Conservation (phyloP, 306 rosid genomes). For the Cicer arietinum region DNA sequence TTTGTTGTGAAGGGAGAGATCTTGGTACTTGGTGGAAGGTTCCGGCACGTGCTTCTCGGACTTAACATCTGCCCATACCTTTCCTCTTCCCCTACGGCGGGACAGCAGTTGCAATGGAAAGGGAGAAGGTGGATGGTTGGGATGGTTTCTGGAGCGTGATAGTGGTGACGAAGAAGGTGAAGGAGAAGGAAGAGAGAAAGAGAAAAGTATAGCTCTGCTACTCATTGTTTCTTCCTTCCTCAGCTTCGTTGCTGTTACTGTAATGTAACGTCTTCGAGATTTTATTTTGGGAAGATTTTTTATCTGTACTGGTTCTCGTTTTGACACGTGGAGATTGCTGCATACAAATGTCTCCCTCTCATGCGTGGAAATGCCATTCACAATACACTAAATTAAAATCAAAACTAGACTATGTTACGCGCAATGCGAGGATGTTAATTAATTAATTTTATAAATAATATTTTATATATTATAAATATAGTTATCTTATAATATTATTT, state of each 20-base stretch:
- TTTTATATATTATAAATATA: no score
- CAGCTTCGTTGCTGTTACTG: not conserved
- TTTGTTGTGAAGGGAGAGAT: conserved; percentile 31
- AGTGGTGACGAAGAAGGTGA: conserved; percentile 36
- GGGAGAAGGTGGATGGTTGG: conserved; percentile 2
- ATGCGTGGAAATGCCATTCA: no score
- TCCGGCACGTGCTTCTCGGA: conserved; percentile 59
- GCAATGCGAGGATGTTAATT: no score
- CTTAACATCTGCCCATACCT: conserved; percentile 69
- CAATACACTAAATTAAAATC: no score
- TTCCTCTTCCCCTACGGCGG: conserved; percentile 49
- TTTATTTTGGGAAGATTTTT: conserved; percentile 54
- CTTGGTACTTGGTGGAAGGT: conserved; percentile 49
- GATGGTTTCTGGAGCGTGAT: conserved; percentile 41
- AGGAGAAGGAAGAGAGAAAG: conserved; percentile 52
- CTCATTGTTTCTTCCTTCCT: conserved; percentile 43
- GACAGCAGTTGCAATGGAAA: conserved; percentile 25
- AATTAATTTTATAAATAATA: no score
- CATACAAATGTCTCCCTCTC: not conserved
- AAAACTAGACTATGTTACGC: no score
- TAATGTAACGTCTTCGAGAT: conserved; percentile 26
- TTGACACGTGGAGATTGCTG: conserved; percentile 62
- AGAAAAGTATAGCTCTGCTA: conserved; percentile 69
- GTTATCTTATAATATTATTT: no score
- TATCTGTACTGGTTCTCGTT: conserved; percentile 53